A percentile compares a stretch with the other conserved stretches of the same genome.
These are phyloP conservation scores for Turritis glabra DNA, from an alignment of 345 rosid species.

Conservation along the genomic window DNA sequence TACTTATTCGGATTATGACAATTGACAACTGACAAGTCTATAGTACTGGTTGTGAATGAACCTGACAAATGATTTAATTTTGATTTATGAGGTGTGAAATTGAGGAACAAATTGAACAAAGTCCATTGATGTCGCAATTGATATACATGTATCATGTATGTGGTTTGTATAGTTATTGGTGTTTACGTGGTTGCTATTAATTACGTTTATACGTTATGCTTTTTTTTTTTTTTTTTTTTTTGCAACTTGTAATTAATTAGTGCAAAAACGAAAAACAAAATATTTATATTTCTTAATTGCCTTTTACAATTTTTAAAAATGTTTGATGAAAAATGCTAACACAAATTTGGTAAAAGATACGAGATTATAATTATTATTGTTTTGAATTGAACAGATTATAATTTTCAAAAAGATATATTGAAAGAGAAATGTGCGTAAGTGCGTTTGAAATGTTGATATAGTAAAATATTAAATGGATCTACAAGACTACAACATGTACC, in stretches of 20 bases:
- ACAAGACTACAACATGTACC: background rate
- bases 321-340: background rate
- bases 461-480: background rate
- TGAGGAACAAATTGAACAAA: background rate
- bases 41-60: slow-evolving; percentile 10
- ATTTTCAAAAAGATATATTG: background rate
- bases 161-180: background rate
- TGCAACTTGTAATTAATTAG: background rate
- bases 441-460: background rate
- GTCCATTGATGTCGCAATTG: background rate
- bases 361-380: background rate
- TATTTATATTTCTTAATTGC: background rate
- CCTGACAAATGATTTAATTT: slow-evolving; percentile 1
- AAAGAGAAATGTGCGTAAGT: background rate
- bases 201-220: background rate
- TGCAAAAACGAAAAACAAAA: background rate
- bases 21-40: slow-evolving; percentile 15
- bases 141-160: background rate
- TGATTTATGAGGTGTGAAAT: background rate
- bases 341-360: background rate
- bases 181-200: background rate
- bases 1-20: slow-evolving; percentile 17
- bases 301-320: background rate
- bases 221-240: background rate
- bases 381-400: background rate